Evolutionary conservation across 441 rosid genomes (phyloP), one percentile per base, ranked within the genome.

Genomic region (Aleurites moluccanus): DNA sequence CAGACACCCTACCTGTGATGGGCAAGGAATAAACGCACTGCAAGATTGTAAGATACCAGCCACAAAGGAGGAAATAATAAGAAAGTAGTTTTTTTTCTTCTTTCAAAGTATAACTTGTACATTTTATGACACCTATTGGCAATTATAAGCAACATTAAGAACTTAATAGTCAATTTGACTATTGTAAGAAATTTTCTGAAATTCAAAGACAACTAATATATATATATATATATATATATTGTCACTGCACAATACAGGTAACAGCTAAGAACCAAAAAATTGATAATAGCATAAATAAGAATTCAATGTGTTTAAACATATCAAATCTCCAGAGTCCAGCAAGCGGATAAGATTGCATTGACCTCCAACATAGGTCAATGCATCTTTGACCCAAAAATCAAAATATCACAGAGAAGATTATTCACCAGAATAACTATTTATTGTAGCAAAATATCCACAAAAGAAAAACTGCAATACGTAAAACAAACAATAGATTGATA

Each of bases 11-110:
- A 7, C 45, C 61, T 33, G 28, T n/a, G n/a, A 75, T 11, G 30
- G 42, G 53, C 73, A 65, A 56, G 76, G 30, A 59, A 25, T 2
- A 15, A 55, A 71, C 60, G 69, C 64, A 67, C 0, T 44, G 21
- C 44, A 35, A 44, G 18, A 47, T 8, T n/a, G 38, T n/a, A 68
- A 60, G 30, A 38, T 15, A 52, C 53, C 23, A 67, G 7, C 35
- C 21, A 55, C 13, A 9, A 4, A 44, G 25, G 9, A 66, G n/a
- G 42, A 28, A 65, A 33, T 10, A 64, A 64, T 15, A 23, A 14
- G 23, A 57, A 59, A 30, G 50, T 66, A 20, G 13, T 57, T 53
- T 59, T 49, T 42, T 44, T 27, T 63, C 59, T 60, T 75, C 56
- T 25, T 2, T 57, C 45, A 67, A 45, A 30, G 14, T 25, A 38